phyloP scores from a whole-genome alignment of 371 early-diverging fungal species.

The Rhizopus microsporus region DNA sequence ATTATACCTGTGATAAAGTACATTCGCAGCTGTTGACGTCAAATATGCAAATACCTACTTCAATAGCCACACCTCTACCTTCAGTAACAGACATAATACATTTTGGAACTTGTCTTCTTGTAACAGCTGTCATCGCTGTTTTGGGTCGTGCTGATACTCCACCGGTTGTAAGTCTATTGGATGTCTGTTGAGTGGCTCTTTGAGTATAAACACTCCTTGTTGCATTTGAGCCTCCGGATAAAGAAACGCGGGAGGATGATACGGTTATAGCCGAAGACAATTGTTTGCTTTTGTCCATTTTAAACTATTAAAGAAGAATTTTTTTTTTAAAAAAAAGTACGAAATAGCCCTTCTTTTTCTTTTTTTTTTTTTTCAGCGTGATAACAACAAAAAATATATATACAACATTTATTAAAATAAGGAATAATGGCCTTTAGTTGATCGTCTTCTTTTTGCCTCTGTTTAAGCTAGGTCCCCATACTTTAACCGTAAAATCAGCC shows the following conservation, averaged over 20 bases:
- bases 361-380: too few relatives aligned
- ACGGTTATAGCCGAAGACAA: too few relatives aligned
- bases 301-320: too few relatives aligned
- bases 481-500: constrained; percentile 81
- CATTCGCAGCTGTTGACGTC: constrained; percentile 65
- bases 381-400: too few relatives aligned
- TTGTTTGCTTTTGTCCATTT: too few relatives aligned
- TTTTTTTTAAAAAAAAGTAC: too few relatives aligned
- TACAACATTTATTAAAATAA: too few relatives aligned
- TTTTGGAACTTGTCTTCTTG: not conserved
- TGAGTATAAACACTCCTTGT: too few relatives aligned
- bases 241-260: too few relatives aligned
- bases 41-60: constrained; percentile 69
- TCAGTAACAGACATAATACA: constrained; percentile 49
- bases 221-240: too few relatives aligned
- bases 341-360: too few relatives aligned
- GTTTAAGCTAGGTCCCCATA: constrained; percentile 68
- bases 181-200: too few relatives aligned
- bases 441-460: constrained; percentile 52
- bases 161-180: not conserved
- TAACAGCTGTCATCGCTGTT: constrained; percentile 1
- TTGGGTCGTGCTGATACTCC: constrained; percentile 1
- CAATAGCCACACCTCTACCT: constrained; percentile 52
- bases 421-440: constrained; percentile 16
- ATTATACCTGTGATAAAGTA: constrained; percentile 59